These are phyloP conservation scores for Boletus reticuloceps DNA, from an alignment of 768 basidiomycete species.

Conservation along the genomic window DNA sequence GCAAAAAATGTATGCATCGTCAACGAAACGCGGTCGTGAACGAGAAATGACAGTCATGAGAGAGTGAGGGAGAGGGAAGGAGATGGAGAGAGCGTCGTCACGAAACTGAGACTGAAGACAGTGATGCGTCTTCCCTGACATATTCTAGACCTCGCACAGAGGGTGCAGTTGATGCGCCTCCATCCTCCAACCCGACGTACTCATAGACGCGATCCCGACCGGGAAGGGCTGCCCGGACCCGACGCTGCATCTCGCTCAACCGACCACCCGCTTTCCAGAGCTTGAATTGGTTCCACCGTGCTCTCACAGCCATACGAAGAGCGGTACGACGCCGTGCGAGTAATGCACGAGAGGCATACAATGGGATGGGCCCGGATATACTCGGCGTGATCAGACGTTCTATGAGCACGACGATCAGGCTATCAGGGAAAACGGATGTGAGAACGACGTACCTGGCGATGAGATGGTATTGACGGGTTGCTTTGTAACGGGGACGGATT, in stretches of 20 bases:
- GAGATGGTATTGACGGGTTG: background rate
- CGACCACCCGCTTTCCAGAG: slow-evolving; percentile 27
- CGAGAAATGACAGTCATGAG: slow-evolving; percentile 6
- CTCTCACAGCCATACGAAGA: slow-evolving; percentile 26
- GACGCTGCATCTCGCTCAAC: slow-evolving; percentile 27
- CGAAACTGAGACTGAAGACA: slow-evolving; percentile 9
- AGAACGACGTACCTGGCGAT: slow-evolving; percentile 7
- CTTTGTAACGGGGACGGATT: background rate
- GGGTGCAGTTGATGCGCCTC: background rate
- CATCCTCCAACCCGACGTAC: slow-evolving; percentile 27
- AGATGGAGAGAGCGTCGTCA: slow-evolving; percentile 5
- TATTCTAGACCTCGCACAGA: background rate
- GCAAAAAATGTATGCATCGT: background rate
- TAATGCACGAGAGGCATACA: slow-evolving; percentile 19
- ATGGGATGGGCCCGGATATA: background rate
- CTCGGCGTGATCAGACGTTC: slow-evolving; percentile 16
- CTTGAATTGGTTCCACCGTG: slow-evolving; percentile 29
- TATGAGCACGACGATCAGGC: slow-evolving; percentile 3
- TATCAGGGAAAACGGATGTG: background rate
- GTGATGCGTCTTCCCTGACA: background rate
- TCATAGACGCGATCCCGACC: slow-evolving; percentile 28
- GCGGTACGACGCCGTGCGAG: slow-evolving; percentile 27
- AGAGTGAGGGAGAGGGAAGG: background rate
- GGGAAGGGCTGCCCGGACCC: slow-evolving; percentile 27
- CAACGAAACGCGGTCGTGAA: slow-evolving; percentile 16